Base-by-base conservation (phyloP, 805 yeast species). In the Helenozyma rhizophorensis region DNA sequence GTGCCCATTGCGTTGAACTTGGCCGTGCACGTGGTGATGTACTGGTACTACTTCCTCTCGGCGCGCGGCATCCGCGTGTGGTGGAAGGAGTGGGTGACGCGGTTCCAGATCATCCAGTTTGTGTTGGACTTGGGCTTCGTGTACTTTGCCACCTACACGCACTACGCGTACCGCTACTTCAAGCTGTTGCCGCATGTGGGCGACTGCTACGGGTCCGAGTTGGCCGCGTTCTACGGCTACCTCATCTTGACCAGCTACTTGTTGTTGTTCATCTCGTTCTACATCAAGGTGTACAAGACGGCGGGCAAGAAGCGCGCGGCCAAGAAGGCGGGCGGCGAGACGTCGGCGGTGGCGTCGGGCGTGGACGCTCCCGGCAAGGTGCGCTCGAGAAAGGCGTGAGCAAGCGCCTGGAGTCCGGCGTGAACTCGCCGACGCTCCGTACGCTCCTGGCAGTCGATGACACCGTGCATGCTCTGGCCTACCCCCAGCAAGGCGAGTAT, bases 71-170 rank as follows among this genome's bases (percentile, higher is more conserved):
- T 89, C 56, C 81, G 86, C 53, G 96, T 90, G 34, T 89, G 97
- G 97, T 90, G 98, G 98, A 90, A 93, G 69, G 94, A 89, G 70
- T 90, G 96, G 96, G 96, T 90, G 47, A 90, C 98, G 36, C 76
- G 95, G 46, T 80, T 86, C 72, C 98, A 90, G 71, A 90, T 90
- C 65, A 69, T 85, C 53, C 98, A 90, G 69, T 90, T 90, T 57
- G 66, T 90, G 47, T 72, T 90, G 54, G 98, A 90, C 62, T 75
- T 90, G 55, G 78, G 72, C 26, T 89, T 90, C 58, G 94, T 93
- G 45, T 93, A 88, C 72, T 88, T 85, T 62, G 96, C 96, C 32
- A 83, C 95, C 35, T 90, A 86, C 67, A 82, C 96, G 43, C 88
- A 82, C 68, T 87, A 84, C 48, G 89, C 93, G 24, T 69, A 70